Evolutionary conservation across 1,139 yeast genomes (phyloP).

Genomic region (Hansenula anomala): DNA sequence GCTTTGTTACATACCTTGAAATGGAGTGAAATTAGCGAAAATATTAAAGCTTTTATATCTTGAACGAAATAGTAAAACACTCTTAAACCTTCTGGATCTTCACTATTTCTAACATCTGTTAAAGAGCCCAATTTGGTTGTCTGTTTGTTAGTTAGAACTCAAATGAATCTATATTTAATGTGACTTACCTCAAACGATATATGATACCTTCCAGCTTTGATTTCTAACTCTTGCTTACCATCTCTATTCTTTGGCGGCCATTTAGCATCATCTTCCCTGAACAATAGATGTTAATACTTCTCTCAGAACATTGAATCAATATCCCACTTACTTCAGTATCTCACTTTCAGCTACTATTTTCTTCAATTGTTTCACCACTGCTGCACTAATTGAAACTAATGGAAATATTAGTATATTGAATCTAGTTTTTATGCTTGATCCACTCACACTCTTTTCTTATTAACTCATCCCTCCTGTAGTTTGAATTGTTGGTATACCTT

Average conservation of each 20-base stretch:
- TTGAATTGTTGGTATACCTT: conserved; percentile 42
- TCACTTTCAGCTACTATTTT: conserved; percentile 34
- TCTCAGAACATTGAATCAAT: neutral
- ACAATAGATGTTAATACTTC: neutral
- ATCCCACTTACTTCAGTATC: conserved; percentile 24
- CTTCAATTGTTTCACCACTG: conserved; percentile 31
- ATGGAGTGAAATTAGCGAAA: conserved; percentile 38
- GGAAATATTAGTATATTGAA: neutral
- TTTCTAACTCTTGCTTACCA: conserved; percentile 41
- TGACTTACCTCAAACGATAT: conserved; percentile 29
- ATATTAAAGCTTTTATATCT: conserved; percentile 39
- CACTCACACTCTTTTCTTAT: conserved; percentile 32
- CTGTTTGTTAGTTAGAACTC: conserved; percentile 8
- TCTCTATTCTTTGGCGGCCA: conserved; percentile 40
- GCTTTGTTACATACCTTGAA: conserved; percentile 31
- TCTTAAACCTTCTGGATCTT: conserved; percentile 39
- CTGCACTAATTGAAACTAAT: conserved; percentile 29
- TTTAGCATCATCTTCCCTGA: conserved; percentile 31
- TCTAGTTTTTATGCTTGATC: neutral
- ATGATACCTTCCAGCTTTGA: conserved; percentile 32
- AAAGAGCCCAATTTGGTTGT: conserved; percentile 37
- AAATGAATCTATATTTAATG: neutral
- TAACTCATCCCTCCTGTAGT: conserved; percentile 38
- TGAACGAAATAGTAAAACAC: conserved; percentile 40
- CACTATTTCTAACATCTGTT: conserved; percentile 33